Evolutionary conservation across 78 protist species (phyloP), one percentile per base, ranked within the genome.

Genomic region (Dictyostelium intermedium): DNA sequence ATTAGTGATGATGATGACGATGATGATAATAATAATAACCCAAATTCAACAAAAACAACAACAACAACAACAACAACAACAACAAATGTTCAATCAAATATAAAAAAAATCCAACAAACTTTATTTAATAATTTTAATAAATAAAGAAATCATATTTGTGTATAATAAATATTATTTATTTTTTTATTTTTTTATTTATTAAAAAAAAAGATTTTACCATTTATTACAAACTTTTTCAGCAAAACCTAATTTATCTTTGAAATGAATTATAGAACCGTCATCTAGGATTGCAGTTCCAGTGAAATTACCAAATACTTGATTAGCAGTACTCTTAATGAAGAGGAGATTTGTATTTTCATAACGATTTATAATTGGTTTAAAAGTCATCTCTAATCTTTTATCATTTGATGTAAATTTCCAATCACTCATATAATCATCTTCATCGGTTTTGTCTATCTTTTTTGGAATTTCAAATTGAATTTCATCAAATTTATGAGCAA

Each of bases 261-360:
- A 39, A 20, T 37, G 8, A 37, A 76, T 76, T 39, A 2, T 0
- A 11, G 82, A 41, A 76, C 56, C 82, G 11, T 39, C 47, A 76
- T 39, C 61, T 10, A 76, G n/a, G 0, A 34, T 34, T 18, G 56
- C 82, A n/a, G 30, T 39, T 20, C 82, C 82, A 30, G 53, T n/a
- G 34, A 76, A 76, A 20, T n/a, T n/a, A 76, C 82, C 82, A 76
- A 76, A 76, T 0, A 76, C 60, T n/a, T 76, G 82, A n/a, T 76
- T 34, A 1, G 47, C 23, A 23, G 23, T 39, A 76, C 37, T 39
- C 13, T 39, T 23, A 3, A 76, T 41, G 7, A 76, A 16, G 13
- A 76, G 25, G 1, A 37, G 56, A 3, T 76, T 76, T 34, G 47
- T 34, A 76, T 23, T n/a, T 37, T 76, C 82, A n/a, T 1, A 37